Evolutionary conservation across 169 alveolate species (phyloP).

Genomic region (Plasmodium relictum): DNA sequence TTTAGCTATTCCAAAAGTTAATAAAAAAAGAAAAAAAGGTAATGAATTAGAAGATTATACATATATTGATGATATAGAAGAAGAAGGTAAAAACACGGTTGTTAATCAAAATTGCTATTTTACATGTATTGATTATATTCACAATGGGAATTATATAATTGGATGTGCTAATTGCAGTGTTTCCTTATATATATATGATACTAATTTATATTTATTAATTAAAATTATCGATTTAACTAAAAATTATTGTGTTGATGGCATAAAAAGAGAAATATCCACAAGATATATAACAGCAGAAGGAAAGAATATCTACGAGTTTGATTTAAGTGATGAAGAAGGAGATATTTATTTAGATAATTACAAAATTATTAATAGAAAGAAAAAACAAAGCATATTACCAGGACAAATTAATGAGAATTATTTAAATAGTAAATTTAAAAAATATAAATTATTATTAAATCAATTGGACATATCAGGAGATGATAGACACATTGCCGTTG

Average conservation of each 20-base stretch:
- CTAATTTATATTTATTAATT: constrained; percentile 26
- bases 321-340: constrained; percentile 71
- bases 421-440: constrained; percentile 41
- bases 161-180: constrained; percentile 68
- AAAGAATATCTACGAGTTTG: constrained; percentile 23
- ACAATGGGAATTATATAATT: constrained; percentile 46
- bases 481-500: constrained; percentile 79
- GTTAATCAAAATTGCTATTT: constrained; percentile 47
- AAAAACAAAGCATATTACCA: constrained; percentile 40
- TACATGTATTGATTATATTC: constrained; percentile 49
- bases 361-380: constrained; percentile 41
- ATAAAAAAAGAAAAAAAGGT: neutral
- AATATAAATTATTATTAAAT: constrained; percentile 62
- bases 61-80: constrained; percentile 39
- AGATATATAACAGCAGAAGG: constrained; percentile 55
- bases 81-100: constrained; percentile 37
- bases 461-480: constrained; percentile 76
- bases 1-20: constrained; percentile 79
- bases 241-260: constrained; percentile 55
- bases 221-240: constrained; percentile 44
- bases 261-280: constrained; percentile 50
- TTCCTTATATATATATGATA: constrained; percentile 39
- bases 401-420: constrained; percentile 53
- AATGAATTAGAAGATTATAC: constrained; percentile 8
- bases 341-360: constrained; percentile 42